A percentile compares a stretch with the other conserved stretches of the same genome.
These are phyloP conservation scores for Rhodosporidiobolus odoratus DNA, from an alignment of 768 basidiomycete species.

Conservation along the genomic window DNA sequence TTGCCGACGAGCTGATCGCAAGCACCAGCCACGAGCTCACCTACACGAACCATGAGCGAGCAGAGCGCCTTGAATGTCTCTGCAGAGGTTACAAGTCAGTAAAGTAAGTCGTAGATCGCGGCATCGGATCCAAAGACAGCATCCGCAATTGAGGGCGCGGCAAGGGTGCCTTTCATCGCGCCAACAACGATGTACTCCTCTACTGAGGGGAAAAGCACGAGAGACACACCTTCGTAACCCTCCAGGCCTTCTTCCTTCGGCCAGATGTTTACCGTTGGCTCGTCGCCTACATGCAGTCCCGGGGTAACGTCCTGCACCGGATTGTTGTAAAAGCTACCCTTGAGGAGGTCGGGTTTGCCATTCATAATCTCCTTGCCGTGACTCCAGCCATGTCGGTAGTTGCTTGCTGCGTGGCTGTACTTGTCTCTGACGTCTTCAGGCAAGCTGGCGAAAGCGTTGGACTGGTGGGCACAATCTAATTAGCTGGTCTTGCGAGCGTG, in stretches of 20 bases:
- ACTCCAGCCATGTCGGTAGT: constrained; percentile 84
- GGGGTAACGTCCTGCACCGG: constrained; percentile 63
- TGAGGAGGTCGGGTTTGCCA: constrained; percentile 77
- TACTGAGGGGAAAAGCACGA: constrained; percentile 9
- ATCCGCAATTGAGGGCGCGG: too few relatives aligned
- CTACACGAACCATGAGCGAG: constrained; percentile 73
- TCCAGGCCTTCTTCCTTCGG: constrained; percentile 37
- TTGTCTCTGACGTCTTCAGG: constrained; percentile 64
- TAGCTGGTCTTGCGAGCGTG: neutral
- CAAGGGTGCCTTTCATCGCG: too few relatives aligned
- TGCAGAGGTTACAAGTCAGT: constrained; percentile 52
- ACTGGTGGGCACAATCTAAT: neutral
- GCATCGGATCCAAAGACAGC: too few relatives aligned
- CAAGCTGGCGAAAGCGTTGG: constrained; percentile 69
- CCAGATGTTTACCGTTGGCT: constrained; percentile 88
- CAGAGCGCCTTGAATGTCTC: constrained; percentile 82
- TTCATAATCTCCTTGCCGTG: constrained; percentile 99
- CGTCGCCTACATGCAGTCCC: constrained; percentile 57
- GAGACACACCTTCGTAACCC: constrained; percentile 27
- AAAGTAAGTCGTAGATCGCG: too few relatives aligned
- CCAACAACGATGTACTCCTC: too few relatives aligned
- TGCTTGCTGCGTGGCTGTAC: constrained; percentile 61
- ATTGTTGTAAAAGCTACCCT: constrained; percentile 90
- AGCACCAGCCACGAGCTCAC: constrained; percentile 71
- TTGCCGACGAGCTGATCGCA: constrained; percentile 79